Percentiles rank a stretch among this genome's conserved stretches.
Conservation (phyloP, 805 yeast genomes). For the Ogataea angusta region DNA sequence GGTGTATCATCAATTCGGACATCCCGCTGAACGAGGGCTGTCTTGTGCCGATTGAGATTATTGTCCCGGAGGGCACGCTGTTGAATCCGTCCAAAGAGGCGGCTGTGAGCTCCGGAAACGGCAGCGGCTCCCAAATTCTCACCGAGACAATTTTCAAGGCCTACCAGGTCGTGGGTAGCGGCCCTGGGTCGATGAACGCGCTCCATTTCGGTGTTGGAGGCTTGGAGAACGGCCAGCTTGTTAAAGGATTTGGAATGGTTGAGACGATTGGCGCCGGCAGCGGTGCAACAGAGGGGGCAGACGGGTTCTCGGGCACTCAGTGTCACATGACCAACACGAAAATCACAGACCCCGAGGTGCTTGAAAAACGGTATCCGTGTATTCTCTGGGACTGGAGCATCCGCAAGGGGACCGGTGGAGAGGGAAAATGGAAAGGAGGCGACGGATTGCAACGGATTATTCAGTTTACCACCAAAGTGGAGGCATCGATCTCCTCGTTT, state of each 20-base stretch:
- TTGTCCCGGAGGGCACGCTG: conserved; percentile 35
- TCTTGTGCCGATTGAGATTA: conserved; percentile 33
- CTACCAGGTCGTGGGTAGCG: conserved; percentile 78
- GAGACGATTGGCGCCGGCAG: conserved; percentile 58
- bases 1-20: conserved; percentile 47
- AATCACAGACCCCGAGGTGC: conserved; percentile 54
- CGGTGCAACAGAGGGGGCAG: conserved; percentile 39
- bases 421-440: conserved; percentile 48
- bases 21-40: conserved; percentile 58
- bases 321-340: conserved; percentile 32
- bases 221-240: conserved; percentile 6
- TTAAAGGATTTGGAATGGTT: conserved; percentile 47
- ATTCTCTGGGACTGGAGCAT: conserved; percentile 44
- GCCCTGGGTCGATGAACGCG: conserved; percentile 89
- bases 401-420: conserved; percentile 48
- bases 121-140: conserved; percentile 82
- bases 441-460: conserved; percentile 50
- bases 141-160: conserved; percentile 83
- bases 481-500: conserved; percentile 46
- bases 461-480: conserved; percentile 40
- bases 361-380: conserved; percentile 52
- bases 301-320: conserved; percentile 50
- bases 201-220: conserved; percentile 63
- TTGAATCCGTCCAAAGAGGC: conserved; percentile 45
- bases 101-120: conserved; percentile 46